These are phyloP conservation scores for Ophiocordyceps australis DNA, from an alignment of 2,329 filamentous ascomycete species.

Conservation along the genomic window DNA sequence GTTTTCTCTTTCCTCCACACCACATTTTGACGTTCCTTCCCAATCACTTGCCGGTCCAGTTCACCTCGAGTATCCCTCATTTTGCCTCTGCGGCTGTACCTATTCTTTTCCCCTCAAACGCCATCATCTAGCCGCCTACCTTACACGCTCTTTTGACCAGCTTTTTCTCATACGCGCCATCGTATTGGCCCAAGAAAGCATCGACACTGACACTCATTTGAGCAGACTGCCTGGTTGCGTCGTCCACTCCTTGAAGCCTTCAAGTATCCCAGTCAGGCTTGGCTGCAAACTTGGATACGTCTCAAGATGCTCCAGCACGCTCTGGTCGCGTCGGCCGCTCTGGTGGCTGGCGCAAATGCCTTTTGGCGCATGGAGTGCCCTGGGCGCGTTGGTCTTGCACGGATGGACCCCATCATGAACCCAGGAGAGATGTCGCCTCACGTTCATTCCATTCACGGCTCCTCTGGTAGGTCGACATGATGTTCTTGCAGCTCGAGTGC, in stretches of 20 bases:
- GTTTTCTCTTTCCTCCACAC: too few relatives aligned
- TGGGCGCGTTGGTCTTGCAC: slow-evolving; percentile 46
- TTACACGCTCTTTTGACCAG: too few relatives aligned
- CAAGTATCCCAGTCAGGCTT: too few relatives aligned
- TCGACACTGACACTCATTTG: slow-evolving; percentile 5
- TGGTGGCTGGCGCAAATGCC: slow-evolving; percentile 30
- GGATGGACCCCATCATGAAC: slow-evolving; percentile 61
- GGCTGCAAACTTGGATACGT: slow-evolving; percentile 10
- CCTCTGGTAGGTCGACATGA: slow-evolving; percentile 44
- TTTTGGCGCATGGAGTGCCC: slow-evolving; percentile 89
- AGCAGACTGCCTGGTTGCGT: slow-evolving; percentile 15
- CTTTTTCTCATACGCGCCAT: too few relatives aligned
- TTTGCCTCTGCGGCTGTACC: too few relatives aligned
- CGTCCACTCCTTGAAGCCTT: slow-evolving; percentile 13
- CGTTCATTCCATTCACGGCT: slow-evolving; percentile 59
- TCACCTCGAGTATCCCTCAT: too few relatives aligned
- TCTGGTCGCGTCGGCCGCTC: slow-evolving; percentile 12
- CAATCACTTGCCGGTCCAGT: too few relatives aligned
- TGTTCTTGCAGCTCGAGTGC: too few relatives aligned
- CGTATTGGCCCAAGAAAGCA: background rate
- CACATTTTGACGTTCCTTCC: too few relatives aligned
- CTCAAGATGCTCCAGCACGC: slow-evolving; percentile 15
- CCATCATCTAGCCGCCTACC: too few relatives aligned
- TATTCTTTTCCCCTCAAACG: too few relatives aligned
- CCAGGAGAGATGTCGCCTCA: slow-evolving; percentile 42